Evolutionary conservation across 2,329 filamentous ascomycete genomes (phyloP).

Genomic region (Colletotrichum chlorophyti): DNA sequence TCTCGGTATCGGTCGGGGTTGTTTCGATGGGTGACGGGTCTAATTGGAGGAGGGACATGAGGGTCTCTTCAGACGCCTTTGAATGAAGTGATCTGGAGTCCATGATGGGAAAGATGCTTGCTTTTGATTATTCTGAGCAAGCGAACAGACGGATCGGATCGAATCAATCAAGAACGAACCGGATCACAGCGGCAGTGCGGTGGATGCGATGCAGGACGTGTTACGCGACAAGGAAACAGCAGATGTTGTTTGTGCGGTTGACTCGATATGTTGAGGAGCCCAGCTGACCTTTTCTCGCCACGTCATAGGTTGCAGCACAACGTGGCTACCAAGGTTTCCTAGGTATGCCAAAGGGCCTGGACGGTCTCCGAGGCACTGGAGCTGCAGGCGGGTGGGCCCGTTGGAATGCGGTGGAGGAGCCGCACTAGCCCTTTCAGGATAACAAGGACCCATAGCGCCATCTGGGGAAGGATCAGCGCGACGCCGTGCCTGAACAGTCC

Average conservation of each 20-base stretch:
- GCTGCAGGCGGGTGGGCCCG: neutral
- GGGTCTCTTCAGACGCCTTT: constrained; percentile 30
- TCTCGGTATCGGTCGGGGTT: constrained; percentile 54
- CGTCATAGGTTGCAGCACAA: constrained; percentile 18
- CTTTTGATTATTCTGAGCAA: too few species aligned
- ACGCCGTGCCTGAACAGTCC: neutral
- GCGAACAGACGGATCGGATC: too few species aligned
- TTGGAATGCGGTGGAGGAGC: neutral
- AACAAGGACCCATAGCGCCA: neutral
- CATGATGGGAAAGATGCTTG: constrained; percentile 6
- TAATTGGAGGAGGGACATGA: constrained; percentile 31
- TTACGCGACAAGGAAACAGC: too few species aligned
- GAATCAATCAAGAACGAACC: too few species aligned
- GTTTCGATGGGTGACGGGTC: constrained; percentile 58
- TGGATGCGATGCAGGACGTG: too few species aligned
- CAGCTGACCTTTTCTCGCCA: constrained; percentile 13
- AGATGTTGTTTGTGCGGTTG: neutral
- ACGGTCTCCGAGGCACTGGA: neutral
- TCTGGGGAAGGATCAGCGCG: neutral
- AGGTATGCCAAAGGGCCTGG: too few species aligned
- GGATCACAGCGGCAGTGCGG: too few species aligned
- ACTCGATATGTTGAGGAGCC: neutral
- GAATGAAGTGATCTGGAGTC: constrained; percentile 24
- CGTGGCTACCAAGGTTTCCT: too few species aligned
- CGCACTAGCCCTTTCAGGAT: neutral